Percentiles rank a stretch among this genome's conserved stretches.
phyloP scores from a whole-genome alignment of 345 rosid species.

The Brassica carinata region DNA sequence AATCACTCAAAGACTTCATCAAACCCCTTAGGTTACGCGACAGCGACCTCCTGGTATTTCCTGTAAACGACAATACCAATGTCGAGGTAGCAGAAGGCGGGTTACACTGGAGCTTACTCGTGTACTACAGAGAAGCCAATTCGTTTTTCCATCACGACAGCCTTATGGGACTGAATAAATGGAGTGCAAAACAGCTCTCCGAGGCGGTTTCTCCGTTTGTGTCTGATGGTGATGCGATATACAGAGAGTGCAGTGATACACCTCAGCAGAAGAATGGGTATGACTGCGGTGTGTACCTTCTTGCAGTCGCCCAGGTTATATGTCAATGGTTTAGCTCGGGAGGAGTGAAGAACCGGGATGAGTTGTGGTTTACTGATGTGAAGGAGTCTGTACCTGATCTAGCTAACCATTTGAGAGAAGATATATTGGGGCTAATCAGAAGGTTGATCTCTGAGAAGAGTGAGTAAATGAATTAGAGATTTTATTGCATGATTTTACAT shows the following conservation, averaged over 20 bases:
- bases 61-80: constrained; percentile 68
- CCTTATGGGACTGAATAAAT: constrained; percentile 46
- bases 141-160: constrained; percentile 83
- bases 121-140: constrained; percentile 52
- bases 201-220: constrained; percentile 50
- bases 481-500: not conserved
- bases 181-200: constrained; percentile 49
- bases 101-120: constrained; percentile 84
- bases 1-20: constrained; percentile 55
- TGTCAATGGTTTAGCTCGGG: constrained; percentile 54
- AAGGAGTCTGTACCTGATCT: constrained; percentile 56
- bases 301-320: constrained; percentile 56
- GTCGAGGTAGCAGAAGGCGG: constrained; percentile 78
- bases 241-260: constrained; percentile 49
- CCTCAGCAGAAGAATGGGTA: constrained; percentile 70
- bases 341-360: constrained; percentile 36
- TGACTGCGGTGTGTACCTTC: constrained; percentile 76
- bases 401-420: constrained; percentile 54
- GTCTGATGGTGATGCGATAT: constrained; percentile 39
- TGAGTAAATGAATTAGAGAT: constrained; percentile 27
- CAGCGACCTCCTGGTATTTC: constrained; percentile 62
- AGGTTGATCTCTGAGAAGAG: constrained; percentile 47
- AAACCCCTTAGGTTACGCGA: constrained; percentile 55
- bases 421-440: constrained; percentile 57
- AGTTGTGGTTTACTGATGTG: constrained; percentile 66